These are phyloP conservation scores for Limonomyces culmigenus DNA, from an alignment of 1,284 basidiomycete species.

Conservation along the genomic window DNA sequence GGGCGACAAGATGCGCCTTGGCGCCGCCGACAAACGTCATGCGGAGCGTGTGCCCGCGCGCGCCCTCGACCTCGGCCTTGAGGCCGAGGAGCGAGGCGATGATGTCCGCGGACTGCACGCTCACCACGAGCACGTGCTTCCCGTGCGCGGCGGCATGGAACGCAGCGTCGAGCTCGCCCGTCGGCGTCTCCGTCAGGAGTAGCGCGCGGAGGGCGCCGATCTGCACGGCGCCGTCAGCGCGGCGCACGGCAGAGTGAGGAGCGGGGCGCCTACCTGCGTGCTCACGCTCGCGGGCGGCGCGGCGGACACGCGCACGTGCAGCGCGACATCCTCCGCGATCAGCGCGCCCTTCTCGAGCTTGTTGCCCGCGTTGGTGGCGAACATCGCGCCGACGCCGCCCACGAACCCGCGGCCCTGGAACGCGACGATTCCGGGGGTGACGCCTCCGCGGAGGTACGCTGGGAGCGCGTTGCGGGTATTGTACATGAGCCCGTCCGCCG, in stretches of 20 bases:
- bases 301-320: constrained; percentile 47
- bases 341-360: constrained; percentile 50
- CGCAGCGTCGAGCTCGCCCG: too few species aligned
- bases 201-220: neutral
- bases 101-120: constrained; percentile 53
- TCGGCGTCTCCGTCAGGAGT: too few species aligned
- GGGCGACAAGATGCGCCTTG: constrained; percentile 61
- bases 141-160: constrained; percentile 14
- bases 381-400: constrained; percentile 50
- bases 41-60: constrained; percentile 28
- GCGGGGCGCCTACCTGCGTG: constrained; percentile 56
- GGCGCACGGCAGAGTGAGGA: constrained; percentile 29
- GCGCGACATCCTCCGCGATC: constrained; percentile 44
- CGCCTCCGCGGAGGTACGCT: constrained; percentile 36
- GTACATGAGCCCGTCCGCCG: constrained; percentile 58
- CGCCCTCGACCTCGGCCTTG: constrained; percentile 52
- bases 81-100: constrained; percentile 59
- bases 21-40: constrained; percentile 58
- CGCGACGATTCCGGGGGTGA: constrained; percentile 40
- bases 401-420: constrained; percentile 41
- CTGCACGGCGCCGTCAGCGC: constrained; percentile 8
- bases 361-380: constrained; percentile 45
- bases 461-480: constrained; percentile 7
- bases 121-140: constrained; percentile 44
- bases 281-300: constrained; percentile 32